Base-by-base conservation (phyloP, 106 monocot species). In the Triglochin maritima region DNA sequence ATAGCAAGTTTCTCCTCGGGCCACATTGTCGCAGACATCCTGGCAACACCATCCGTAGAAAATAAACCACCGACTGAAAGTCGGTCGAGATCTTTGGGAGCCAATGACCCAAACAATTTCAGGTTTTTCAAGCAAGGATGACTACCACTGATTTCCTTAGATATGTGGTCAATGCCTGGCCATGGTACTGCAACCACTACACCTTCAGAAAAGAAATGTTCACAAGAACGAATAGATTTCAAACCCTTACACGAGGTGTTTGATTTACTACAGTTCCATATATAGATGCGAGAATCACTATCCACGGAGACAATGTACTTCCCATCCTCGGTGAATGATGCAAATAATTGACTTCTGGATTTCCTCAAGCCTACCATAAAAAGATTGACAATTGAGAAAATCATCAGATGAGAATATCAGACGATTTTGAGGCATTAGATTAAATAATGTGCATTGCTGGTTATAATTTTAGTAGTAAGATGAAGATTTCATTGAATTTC, bases 251-350 rank as follows among this genome's bases (percentile, higher is more conserved):
- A 69, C 7, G 68, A 62, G 16, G 58, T 49, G 46, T 17, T 60
- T n/a, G 79, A 60, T 43, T 11, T 50, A 53, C 78, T 72, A 12
- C 75, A 76, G 60, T 85, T 90, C 85, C 86, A 95, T 41, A 95
- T 67, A 73, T 90, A 85, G 51, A 95, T 79, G 44, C 74, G 59
- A 14, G 85, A 95, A 70, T 90, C 83, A 4, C 81, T 78, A 6
- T 82, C 83, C 5, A 81, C 81, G 4, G 90, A 95, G 60, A 95
- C 75, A 13, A 95, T 81, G 60, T 87, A 71, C 59, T 76, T 79
- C 11, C 94, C 87, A 67, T 95, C 94, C 6, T 83, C 73, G 54
- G 90, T 95, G 67, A 95, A 85, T 60, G 87, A 83, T 64, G 94
- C 80, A 50, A 71, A 81, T 10, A 71, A 63, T 46, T 87, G 87